Evolutionary conservation across 2,329 filamentous ascomycete genomes (phyloP).

Genomic region (Dactylonectria macrodidyma): DNA sequence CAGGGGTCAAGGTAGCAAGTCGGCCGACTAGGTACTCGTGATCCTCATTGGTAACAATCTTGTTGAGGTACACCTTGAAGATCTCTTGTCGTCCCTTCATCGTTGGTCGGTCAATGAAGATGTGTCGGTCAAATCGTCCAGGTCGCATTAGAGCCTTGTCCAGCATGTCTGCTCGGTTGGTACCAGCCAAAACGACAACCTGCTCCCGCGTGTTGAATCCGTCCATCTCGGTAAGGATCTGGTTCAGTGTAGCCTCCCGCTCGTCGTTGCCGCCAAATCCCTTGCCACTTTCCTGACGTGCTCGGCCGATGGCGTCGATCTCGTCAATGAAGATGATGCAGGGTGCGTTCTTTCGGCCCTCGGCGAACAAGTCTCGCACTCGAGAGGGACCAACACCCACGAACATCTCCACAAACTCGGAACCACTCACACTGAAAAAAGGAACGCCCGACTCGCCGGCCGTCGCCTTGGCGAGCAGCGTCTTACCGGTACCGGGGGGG

Average conservation of each 20-base stretch:
- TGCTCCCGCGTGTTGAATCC: slow-evolving; percentile 98
- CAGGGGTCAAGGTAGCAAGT: slow-evolving; percentile 91
- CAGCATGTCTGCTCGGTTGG: slow-evolving; percentile 93
- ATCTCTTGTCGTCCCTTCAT: slow-evolving; percentile 98
- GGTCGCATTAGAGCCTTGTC: slow-evolving; percentile 97
- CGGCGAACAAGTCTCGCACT: slow-evolving; percentile 94
- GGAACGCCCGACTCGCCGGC: slow-evolving; percentile 97
- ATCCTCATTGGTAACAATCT: slow-evolving; percentile 94
- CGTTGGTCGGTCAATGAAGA: slow-evolving; percentile 93
- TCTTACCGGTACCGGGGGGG: slow-evolving; percentile 99
- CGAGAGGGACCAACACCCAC: slow-evolving; percentile 97
- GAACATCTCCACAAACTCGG: slow-evolving; percentile 99
- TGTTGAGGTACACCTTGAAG: slow-evolving; percentile 93
- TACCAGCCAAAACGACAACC: slow-evolving; percentile 96
- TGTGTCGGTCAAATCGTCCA: slow-evolving; percentile 97
- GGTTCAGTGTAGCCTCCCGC: slow-evolving; percentile 95
- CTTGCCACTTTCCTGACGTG: slow-evolving; percentile 81
- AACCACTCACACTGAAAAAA: slow-evolving; percentile 98
- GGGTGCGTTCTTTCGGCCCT: slow-evolving; percentile 93
- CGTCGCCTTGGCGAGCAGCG: slow-evolving; percentile 95
- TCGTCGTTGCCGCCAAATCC: slow-evolving; percentile 93
- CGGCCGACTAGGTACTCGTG: slow-evolving; percentile 89
- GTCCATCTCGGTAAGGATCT: slow-evolving; percentile 99
- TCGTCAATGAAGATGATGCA: slow-evolving; percentile 99
- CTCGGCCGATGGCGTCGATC: slow-evolving; percentile 97